Percentiles rank a stretch among this genome's conserved stretches.
Conservation (phyloP, 2,329 filamentous ascomycete species). For the Drechslerella dactyloides region DNA sequence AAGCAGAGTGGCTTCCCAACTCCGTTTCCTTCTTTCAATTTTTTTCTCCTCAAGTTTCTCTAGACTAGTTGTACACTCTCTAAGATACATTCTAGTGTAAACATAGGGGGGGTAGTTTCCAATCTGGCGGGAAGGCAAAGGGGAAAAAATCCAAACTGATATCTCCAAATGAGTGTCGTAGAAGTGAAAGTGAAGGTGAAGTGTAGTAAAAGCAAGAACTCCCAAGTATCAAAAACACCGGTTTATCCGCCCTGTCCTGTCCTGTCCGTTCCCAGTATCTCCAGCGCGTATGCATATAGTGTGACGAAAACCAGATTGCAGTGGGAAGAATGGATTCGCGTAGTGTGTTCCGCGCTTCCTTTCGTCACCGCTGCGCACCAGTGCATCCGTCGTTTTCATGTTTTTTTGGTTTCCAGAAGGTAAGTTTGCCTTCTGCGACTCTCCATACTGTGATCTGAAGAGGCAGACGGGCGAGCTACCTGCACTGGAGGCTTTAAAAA, state of each 20-base stretch:
- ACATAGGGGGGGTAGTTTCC: slow-evolving; percentile 23
- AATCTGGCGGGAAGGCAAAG: slow-evolving; percentile 20
- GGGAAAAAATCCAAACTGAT: slow-evolving; percentile 18
- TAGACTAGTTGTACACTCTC: slow-evolving; percentile 42
- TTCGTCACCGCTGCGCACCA: neutral
- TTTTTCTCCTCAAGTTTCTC: slow-evolving; percentile 12
- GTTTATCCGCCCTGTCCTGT: neutral
- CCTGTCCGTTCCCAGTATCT: neutral
- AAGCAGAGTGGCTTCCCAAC: slow-evolving; percentile 5
- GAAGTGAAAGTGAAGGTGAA: neutral
- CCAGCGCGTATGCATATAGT: neutral
- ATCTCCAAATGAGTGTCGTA: neutral
- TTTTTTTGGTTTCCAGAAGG: slow-evolving; percentile 35
- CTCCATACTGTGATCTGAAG: slow-evolving; percentile 47
- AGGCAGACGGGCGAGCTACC: slow-evolving; percentile 10
- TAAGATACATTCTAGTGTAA: slow-evolving; percentile 48
- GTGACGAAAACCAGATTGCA: neutral
- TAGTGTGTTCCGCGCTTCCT: neutral
- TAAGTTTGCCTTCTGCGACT: slow-evolving; percentile 6
- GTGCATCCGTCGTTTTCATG: slow-evolving; percentile 24
- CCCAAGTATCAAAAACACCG: neutral
- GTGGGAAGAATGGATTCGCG: neutral
- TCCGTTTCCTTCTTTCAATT: slow-evolving; percentile 25
- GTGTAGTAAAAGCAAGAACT: slow-evolving; percentile 1
- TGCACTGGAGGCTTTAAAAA: slow-evolving; percentile 26